Conservation (phyloP, 129 eudicot genomes). For the Ambrosia trifida region DNA sequence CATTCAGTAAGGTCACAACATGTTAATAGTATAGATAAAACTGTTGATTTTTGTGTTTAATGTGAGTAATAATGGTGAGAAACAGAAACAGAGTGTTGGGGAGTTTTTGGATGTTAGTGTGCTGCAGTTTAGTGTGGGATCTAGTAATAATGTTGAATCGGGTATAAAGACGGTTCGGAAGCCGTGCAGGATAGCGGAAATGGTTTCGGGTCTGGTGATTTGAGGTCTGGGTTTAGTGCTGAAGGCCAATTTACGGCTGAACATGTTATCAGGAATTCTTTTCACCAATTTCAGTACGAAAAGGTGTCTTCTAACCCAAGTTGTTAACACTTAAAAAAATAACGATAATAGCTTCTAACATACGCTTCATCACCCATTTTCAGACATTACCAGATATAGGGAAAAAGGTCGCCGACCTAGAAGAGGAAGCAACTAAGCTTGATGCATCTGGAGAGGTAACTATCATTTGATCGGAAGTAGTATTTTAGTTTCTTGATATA, state of each 20-base stretch:
- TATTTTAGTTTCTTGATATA: not conserved
- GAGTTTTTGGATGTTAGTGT: conserved; percentile 29
- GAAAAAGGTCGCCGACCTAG: conserved; percentile 79
- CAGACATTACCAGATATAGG: conserved; percentile 98
- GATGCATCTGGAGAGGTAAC: conserved; percentile 96
- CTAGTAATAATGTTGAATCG: conserved; percentile 6
- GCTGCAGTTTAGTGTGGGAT: conserved; percentile 26
- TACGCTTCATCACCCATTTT: conserved; percentile 15
- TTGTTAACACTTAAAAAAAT: not conserved
- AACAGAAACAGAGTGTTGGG: conserved; percentile 20
- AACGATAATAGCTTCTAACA: conserved; percentile 10
- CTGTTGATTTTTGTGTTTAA: conserved; percentile 29
- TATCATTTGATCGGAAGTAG: conserved; percentile 1
- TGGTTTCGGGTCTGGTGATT: conserved; percentile 19
- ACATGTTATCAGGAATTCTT: conserved; percentile 91
- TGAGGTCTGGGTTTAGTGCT: conserved; percentile 24
- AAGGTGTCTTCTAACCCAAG: conserved; percentile 51
- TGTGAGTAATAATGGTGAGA: conserved; percentile 22
- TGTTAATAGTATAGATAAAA: conserved; percentile 16
- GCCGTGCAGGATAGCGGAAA: conserved; percentile 16
- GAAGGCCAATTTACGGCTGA: conserved; percentile 99
- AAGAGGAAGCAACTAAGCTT: conserved; percentile 82
- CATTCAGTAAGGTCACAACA: conserved; percentile 25
- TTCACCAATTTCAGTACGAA: conserved; percentile 96
- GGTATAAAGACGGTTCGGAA: conserved; percentile 17